Conservation (phyloP, 768 basidiomycete species). For the Harrya chromipes region DNA sequence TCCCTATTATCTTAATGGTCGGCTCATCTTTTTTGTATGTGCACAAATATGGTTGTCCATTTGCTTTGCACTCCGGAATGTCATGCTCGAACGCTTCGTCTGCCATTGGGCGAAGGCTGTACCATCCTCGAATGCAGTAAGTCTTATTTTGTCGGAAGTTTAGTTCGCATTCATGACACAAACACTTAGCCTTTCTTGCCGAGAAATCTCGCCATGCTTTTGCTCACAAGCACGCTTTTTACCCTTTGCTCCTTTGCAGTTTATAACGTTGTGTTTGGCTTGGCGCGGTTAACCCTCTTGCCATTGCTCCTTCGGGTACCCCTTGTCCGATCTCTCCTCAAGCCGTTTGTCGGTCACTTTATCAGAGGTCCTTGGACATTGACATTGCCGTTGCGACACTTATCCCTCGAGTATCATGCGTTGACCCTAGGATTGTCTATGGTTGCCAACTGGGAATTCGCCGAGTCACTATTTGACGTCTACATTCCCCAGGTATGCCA, state of each 20-base stretch:
- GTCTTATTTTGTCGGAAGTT: not conserved
- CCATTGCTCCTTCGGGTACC: constrained; percentile 58
- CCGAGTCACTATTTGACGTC: constrained; percentile 57
- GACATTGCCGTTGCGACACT: constrained; percentile 45
- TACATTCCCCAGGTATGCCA: constrained; percentile 51
- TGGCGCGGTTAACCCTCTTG: constrained; percentile 43
- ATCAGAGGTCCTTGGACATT: constrained; percentile 54
- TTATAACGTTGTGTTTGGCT: constrained; percentile 45
- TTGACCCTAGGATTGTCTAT: constrained; percentile 53
- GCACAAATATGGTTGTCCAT: constrained; percentile 49
- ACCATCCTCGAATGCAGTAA: constrained; percentile 16
- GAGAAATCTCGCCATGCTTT: constrained; percentile 15
- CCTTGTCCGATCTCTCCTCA: constrained; percentile 45
- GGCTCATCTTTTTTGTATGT: constrained; percentile 55
- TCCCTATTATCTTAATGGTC: constrained; percentile 70
- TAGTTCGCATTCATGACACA: not conserved
- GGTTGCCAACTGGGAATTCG: constrained; percentile 58
- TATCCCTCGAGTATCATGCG: constrained; percentile 43
- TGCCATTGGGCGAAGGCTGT: constrained; percentile 39
- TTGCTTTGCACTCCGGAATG: constrained; percentile 51
- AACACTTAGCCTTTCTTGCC: constrained; percentile 19
- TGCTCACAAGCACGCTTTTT: constrained; percentile 42
- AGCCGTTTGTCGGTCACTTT: constrained; percentile 65
- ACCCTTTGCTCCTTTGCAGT: constrained; percentile 36
- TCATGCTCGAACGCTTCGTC: constrained; percentile 61